Base-by-base conservation (phyloP, 345 rosid species). In the Pugionium dolabratum region DNA sequence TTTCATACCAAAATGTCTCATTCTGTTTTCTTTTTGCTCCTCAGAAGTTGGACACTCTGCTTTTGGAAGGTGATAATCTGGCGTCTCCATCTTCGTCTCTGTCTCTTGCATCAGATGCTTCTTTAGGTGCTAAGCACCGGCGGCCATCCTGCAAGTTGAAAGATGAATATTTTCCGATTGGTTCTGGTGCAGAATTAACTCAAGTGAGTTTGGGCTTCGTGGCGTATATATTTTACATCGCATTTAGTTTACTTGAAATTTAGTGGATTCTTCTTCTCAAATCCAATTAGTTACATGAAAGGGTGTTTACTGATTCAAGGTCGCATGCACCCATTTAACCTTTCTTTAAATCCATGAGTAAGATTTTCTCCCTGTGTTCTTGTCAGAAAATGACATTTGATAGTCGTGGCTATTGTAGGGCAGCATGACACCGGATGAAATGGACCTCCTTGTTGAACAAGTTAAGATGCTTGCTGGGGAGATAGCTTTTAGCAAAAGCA, bases 391-490 rank as follows among this genome's bases (percentile, higher is more conserved):
- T 67, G 72, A 46, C 30, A 46, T 61, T 69, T 67, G 3, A 61
- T 27, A 54, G 64, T 54, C 46, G 46, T 54, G 52, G 30, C 35
- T 43, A 27, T 61, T 75, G 30, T 75, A 92, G 99, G 91, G 83
- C 48, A 82, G 73, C 76, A 76, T 91, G 78, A 75, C 96, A 6
- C 81, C 91, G 29, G 98, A 95, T 80, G 91, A 95, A 85, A 89
- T 87, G 79, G 99, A 95, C 64, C 99, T 95, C 73, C 85, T 91
- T 6, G 94, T 86, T 47, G 98, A 95, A 84, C 99, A 95, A 80
- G 98, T 91, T 47, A 95, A 95, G 80, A 89, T 95, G 97, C 94
- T 91, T 74, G 98, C 99, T 56, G 99, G 87, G 68, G 99, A 95
- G 79, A 83, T 95, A 73, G 99, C 98, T 35, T 89, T 95, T 64